Evolutionary conservation across 345 rosid species (phyloP), one percentile per base, ranked within the genome.

Genomic region (Hibiscus mutabilis): DNA sequence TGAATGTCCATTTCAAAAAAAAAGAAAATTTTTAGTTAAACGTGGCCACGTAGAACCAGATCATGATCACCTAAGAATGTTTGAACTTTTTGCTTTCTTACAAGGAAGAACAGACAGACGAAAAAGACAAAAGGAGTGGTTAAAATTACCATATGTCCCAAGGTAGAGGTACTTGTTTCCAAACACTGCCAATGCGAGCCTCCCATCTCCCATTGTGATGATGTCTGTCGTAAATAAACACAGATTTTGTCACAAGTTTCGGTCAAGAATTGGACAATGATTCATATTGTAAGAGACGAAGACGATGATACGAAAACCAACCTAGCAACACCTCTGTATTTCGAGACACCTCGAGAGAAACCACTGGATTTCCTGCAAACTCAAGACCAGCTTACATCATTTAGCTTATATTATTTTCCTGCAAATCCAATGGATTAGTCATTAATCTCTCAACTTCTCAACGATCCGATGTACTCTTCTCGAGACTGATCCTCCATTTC

Each of bases 281-380:
- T 46, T 11, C 52, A 14, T 46, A 46, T 14, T 2, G 52, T 15
- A 46, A 46, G 16, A 46, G 5, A 11, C 51, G 52, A 15, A 46
- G 16, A 46, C n/a, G 35, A 27, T 25, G 70, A 66, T 13, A 27
- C 14, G 35, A n/a, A 21, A 56, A 63, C 5, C 49, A 40, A 94
- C 99, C 97, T 90, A 35, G 99, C 97, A 1, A 95, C 97, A 1
- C 97, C 99, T 86, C 99, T 83, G 58, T 87, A 95, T 76, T 95
- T 95, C 5, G 99, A 95, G 13, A 90, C 96, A 12, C 99, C 97
- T 2, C 97, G 93, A 55, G 97, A 92, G 73, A 95, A 95, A 62
- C 99, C 97, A 79, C 91, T 95, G 72, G 97, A 92, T 79, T 92
- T 95, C 69, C 99, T 95, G 83, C 40, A 68, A 27, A 16, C 61